phyloP scores from a whole-genome alignment of 2,329 filamentous ascomycete genomes.

The Venturia carpophila region DNA sequence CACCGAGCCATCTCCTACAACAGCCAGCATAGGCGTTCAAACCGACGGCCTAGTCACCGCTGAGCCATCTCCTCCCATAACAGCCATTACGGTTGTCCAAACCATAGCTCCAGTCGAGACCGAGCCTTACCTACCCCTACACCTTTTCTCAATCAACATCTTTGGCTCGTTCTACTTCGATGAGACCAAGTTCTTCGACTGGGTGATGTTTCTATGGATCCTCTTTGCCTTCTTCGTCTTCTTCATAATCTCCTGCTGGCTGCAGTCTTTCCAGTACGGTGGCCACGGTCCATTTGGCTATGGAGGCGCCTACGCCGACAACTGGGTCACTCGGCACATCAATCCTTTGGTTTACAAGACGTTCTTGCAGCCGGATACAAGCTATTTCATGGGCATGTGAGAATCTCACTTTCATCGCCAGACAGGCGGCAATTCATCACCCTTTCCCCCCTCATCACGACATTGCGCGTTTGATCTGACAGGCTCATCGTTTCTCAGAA shows the following conservation, averaged over 20 bases:
- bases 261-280: neutral
- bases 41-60: neutral
- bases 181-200: neutral
- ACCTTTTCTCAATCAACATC: neutral
- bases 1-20: neutral
- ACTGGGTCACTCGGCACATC: constrained; percentile 3
- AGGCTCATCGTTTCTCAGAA: neutral
- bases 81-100: neutral
- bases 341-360: neutral
- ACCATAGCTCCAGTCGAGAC: neutral
- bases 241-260: neutral
- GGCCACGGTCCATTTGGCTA: constrained; percentile 1
- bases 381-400: constrained; percentile 4
- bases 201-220: neutral
- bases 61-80: neutral
- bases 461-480: neutral
- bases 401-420: neutral
- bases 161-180: neutral
- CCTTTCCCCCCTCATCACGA: neutral
- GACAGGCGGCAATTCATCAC: neutral
- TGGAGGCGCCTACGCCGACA: neutral
- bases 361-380: neutral
- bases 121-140: neutral
- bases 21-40: neutral
- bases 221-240: neutral